A percentile compares a stretch with the other conserved stretches of the same genome.
Conservation (phyloP, 441 rosid species). For the Pelargonium cotyledonis region DNA sequence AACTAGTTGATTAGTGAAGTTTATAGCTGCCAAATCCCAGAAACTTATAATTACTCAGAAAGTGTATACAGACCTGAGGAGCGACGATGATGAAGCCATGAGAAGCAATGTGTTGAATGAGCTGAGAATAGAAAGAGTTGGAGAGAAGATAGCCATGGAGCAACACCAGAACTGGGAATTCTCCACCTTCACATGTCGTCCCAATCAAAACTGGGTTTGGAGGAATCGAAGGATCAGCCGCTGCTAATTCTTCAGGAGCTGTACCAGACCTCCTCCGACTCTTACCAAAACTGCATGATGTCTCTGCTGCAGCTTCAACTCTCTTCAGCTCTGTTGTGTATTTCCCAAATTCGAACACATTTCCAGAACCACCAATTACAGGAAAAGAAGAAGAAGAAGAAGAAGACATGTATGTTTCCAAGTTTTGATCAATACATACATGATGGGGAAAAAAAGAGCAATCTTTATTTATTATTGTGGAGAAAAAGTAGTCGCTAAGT, state of each 20-base stretch:
- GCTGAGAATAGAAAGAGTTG: constrained; percentile 77
- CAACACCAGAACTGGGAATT: constrained; percentile 56
- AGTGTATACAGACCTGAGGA: constrained; percentile 52
- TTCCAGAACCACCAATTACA: constrained; percentile 12
- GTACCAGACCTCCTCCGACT: no score
- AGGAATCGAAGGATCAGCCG: constrained; percentile 20
- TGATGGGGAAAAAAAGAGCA: not conserved
- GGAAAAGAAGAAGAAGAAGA: not conserved
- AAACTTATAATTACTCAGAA: no score
- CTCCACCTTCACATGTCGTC: constrained; percentile 50
- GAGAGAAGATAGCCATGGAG: constrained; percentile 74
- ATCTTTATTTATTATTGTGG: not conserved
- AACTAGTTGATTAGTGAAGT: no score
- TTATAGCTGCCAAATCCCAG: no score
- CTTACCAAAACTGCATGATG: not conserved
- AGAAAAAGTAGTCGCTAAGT: not conserved
- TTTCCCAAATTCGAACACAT: constrained; percentile 48
- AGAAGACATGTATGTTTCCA: not conserved
- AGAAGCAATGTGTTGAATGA: constrained; percentile 71
- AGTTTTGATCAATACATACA: not conserved
- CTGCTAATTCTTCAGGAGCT: no score
- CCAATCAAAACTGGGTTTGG: constrained; percentile 70
- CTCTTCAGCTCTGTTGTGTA: constrained; percentile 37
- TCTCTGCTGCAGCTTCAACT: constrained; percentile 24
- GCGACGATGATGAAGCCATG: constrained; percentile 83